These are phyloP conservation scores for Gonium pectorale DNA, from an alignment of 139 green algal genomes.

Conservation along the genomic window DNA sequence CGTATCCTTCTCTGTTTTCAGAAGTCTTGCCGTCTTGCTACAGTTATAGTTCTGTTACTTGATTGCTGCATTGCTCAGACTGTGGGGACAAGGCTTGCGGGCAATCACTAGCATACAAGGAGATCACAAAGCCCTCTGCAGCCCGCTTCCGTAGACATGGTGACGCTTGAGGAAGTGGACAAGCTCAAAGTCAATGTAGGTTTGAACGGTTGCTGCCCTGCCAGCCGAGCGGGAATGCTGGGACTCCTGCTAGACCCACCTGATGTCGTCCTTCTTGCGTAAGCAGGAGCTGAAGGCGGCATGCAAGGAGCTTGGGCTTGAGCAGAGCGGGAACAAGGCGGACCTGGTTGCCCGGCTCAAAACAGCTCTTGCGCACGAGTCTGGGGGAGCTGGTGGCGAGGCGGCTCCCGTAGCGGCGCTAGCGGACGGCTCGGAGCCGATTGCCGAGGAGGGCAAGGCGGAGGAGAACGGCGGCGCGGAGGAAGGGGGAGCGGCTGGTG, in stretches of 20 bases:
- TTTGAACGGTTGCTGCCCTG: neutral
- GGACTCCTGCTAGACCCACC: no score
- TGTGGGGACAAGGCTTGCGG: neutral
- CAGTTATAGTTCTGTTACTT: no score
- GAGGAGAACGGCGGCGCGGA: neutral
- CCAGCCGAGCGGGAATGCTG: no score
- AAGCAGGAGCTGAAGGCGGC: conserved; percentile 35
- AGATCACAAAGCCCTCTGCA: neutral
- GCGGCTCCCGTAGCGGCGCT: neutral
- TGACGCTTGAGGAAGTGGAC: conserved; percentile 32
- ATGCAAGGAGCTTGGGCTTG: conserved; percentile 36
- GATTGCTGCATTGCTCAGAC: no score
- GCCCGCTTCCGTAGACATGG: neutral
- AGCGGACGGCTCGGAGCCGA: neutral
- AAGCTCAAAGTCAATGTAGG: conserved; percentile 41
- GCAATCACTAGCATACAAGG: neutral
- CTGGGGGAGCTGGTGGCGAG: neutral
- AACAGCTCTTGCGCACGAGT: neutral
- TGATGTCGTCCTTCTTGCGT: neutral
- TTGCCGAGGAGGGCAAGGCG: neutral
- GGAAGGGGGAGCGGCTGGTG: neutral
- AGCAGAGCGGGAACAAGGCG: conserved; percentile 32
- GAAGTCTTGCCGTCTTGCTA: no score
- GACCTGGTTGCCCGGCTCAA: conserved; percentile 31
- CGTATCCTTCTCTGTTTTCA: no score